Base-by-base conservation (phyloP, 176 grass and related monocot species). In the Echinochloa phyllopogon region DNA sequence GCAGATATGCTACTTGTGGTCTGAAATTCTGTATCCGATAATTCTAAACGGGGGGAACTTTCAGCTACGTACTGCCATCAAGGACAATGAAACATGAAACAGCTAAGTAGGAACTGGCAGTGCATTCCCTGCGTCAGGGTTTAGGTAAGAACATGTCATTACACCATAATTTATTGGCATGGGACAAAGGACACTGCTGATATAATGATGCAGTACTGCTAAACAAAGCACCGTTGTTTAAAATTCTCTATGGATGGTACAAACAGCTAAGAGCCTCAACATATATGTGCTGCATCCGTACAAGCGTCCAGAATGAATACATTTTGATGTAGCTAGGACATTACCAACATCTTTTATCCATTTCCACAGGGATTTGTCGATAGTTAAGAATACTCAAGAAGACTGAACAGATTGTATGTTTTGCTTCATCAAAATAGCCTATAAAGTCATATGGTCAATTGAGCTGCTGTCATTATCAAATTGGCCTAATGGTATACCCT, bases 101-200 rank as follows among this genome's bases (percentile, higher is more conserved):
- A 82, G 51, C 23, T 42, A 60, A 48, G 17, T 10, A 33, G 74
- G 3, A 16, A 77, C 43, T 66, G 38, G 37, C 18, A 25, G 12
- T 16, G 63, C 56, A 76, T 77, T 70, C 27, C 67, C 11, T 36
- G 48, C 27, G 18, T 86, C 49, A 72, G 23, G 40, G 52, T 48
- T 78, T 78, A 74, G 84, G 65, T 78, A 82, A 62, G 74, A 80
- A 83, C 84, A 87, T 87, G 83, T 63, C 70, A 61, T 59, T 52
- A 51, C 29, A 68, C 5, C 50, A 21, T 83, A 83, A 44, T 84
- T 84, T 75, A 83, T 75, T 68, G 24, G 3, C 41, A 68, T 43
- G 72, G 65, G 74, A 57, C 56, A 83, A 29, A 78, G 88, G 73
- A 24, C 59, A 37, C 14, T 69, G 75, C 50, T 50, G 74, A 80